phyloP scores from a whole-genome alignment of 2,329 filamentous ascomycete species.

The Fusarium udum region DNA sequence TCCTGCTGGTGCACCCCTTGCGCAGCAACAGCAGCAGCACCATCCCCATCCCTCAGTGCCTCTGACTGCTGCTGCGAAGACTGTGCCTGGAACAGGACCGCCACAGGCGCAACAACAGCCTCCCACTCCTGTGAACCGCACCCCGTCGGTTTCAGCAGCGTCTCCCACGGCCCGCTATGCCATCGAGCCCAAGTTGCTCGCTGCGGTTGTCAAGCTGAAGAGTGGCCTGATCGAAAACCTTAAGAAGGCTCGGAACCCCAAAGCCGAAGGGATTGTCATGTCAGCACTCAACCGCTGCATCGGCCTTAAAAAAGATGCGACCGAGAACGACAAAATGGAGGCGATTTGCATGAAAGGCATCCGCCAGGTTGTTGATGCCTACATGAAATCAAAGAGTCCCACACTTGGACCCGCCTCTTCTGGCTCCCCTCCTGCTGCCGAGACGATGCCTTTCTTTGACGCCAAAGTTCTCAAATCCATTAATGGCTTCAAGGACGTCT shows the following conservation, averaged over 20 bases:
- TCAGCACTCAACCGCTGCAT: constrained; percentile 63
- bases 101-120: constrained; percentile 23
- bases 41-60: constrained; percentile 17
- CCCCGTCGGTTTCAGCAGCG: constrained; percentile 42
- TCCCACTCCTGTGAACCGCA: constrained; percentile 34
- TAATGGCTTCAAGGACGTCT: constrained; percentile 57
- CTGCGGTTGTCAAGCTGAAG: constrained; percentile 57
- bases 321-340: constrained; percentile 58
- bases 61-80: constrained; percentile 29
- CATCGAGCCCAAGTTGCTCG: constrained; percentile 56
- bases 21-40: constrained; percentile 26
- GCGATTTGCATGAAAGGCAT: constrained; percentile 57
- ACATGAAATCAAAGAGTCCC: constrained; percentile 50
- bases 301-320: constrained; percentile 56
- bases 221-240: constrained; percentile 58
- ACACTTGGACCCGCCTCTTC: constrained; percentile 44
- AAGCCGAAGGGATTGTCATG: constrained; percentile 60
- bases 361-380: constrained; percentile 56
- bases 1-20: not conserved
- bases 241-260: constrained; percentile 53
- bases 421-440: constrained; percentile 33
- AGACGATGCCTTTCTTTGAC: constrained; percentile 48
- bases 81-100: constrained; percentile 30
- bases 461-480: constrained; percentile 55
- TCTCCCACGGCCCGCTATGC: constrained; percentile 47